Base-by-base conservation (phyloP, 1,284 basidiomycete species). In the Rugosomyces carneus region DNA sequence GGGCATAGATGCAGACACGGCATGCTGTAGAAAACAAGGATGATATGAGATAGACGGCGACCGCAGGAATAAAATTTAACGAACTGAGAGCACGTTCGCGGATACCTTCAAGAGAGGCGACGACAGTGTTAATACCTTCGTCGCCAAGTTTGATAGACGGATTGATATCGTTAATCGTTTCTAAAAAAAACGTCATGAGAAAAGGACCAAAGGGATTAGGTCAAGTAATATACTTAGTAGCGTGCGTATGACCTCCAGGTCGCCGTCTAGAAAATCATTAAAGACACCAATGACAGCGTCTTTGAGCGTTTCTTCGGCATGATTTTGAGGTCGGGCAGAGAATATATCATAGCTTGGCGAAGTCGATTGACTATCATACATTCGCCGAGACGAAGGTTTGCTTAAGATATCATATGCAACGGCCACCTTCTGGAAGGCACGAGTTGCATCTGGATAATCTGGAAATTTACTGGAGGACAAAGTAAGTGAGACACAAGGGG, bases 371-470 rank as follows among this genome's bases (percentile, higher is more conserved):
- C 75, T 67, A 56, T 92, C 89, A 60, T 93, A 92, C 37, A 77
- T 58, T 15, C 80, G 75, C 52, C 80, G 76, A 2, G 80, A 78
- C 9, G 78, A 69, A 0, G 89, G 85, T 47, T 83, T 82, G 55
- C 80, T 84, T 29, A 93, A 76, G 1, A 89, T 79, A 55, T 87
- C 77, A 57, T 92, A 92, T 0, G 89, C 89, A 18, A 90, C 78
- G 5, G 86, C 82, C 1, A 93, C 81, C 57, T 85, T 87, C 61
- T 92, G 90, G 58, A 93, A 93, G 0, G 90, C 90, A 18, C 78
- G 70, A 0, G 89, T 92, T 11, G 89, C 85, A 41, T 80, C 71
- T 13, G 84, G 78, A 58, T 86, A 84, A 53, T 78, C 70, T 6
- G 86, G 87, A 52, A 87, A 90, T 71, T 92, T 93, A 61, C 88